Percentiles rank a stretch among this genome's conserved stretches.
Conservation (phyloP, 352 stramenopile species). For the Phytopythium cucurbitacearum region DNA sequence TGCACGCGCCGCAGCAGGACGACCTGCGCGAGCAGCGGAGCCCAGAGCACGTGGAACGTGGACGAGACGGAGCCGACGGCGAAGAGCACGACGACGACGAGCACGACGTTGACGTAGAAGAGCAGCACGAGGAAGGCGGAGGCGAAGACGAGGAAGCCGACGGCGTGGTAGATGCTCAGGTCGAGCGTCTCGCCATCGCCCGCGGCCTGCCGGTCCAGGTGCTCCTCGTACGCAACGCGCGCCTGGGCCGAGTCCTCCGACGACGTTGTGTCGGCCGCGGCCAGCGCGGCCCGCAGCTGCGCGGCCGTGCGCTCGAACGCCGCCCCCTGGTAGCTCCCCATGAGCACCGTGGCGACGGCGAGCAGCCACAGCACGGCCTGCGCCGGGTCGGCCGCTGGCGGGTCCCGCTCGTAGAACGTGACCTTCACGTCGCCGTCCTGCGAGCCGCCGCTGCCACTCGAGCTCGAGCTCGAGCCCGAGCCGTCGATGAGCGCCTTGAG, state of each 20-base stretch:
- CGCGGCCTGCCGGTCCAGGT: constrained; percentile 32
- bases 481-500: constrained; percentile 34
- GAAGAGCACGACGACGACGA: constrained; percentile 75
- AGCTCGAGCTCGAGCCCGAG: constrained; percentile 1
- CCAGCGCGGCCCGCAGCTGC: constrained; percentile 44
- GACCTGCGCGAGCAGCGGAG: constrained; percentile 43
- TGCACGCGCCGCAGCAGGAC: constrained; percentile 22
- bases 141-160: constrained; percentile 89
- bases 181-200: constrained; percentile 80
- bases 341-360: constrained; percentile 66
- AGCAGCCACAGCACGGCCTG: constrained; percentile 75
- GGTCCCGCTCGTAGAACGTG: constrained; percentile 61
- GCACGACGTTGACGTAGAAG: constrained; percentile 85
- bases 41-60: constrained; percentile 54
- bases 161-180: constrained; percentile 81
- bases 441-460: constrained; percentile 5
- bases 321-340: constrained; percentile 69
- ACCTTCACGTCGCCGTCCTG: constrained; percentile 29
- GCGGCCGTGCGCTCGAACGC: constrained; percentile 61
- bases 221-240: constrained; percentile 45
- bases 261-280: constrained; percentile 43
- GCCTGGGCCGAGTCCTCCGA: constrained; percentile 45
- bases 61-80: constrained; percentile 51
- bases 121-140: constrained; percentile 89
- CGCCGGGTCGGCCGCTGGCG: constrained; percentile 51